These are phyloP conservation scores for Trichomonascus vanleenenianus DNA, from an alignment of 805 yeast species.

Conservation along the genomic window DNA sequence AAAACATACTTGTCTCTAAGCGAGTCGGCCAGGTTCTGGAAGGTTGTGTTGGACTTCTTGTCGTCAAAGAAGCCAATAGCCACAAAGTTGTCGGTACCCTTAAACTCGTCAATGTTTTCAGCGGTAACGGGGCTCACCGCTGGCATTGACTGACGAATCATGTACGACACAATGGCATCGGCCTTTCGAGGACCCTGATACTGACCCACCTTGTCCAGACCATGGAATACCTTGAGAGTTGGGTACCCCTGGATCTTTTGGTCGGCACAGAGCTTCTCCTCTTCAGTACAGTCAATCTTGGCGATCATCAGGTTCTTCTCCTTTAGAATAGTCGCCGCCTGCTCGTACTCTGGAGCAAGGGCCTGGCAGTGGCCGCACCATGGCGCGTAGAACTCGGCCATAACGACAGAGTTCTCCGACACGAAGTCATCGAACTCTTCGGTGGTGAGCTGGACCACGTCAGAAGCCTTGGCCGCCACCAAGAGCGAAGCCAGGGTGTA, in stretches of 20 bases:
- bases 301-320: conserved; percentile 29
- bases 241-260: conserved; percentile 76
- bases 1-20: conserved; percentile 61
- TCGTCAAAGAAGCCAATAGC: conserved; percentile 52
- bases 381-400: conserved; percentile 90
- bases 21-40: conserved; percentile 50
- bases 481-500: conserved; percentile 36
- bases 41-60: conserved; percentile 46
- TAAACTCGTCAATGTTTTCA: conserved; percentile 44
- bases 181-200: conserved; percentile 84
- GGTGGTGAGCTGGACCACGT: conserved; percentile 72
- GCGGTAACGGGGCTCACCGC: conserved; percentile 48
- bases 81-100: conserved; percentile 33
- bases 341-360: conserved; percentile 54
- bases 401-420: conserved; percentile 59
- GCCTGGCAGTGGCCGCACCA: conserved; percentile 95
- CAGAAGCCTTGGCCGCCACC: conserved; percentile 68
- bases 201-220: conserved; percentile 36
- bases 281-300: conserved; percentile 80
- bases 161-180: conserved; percentile 64
- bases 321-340: conserved; percentile 56
- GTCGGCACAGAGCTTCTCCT: conserved; percentile 60
- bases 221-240: conserved; percentile 61
- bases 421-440: conserved; percentile 61
- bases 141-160: conserved; percentile 79